Conservation (phyloP, 768 basidiomycete species). For the Lentinula raphanica region DNA sequence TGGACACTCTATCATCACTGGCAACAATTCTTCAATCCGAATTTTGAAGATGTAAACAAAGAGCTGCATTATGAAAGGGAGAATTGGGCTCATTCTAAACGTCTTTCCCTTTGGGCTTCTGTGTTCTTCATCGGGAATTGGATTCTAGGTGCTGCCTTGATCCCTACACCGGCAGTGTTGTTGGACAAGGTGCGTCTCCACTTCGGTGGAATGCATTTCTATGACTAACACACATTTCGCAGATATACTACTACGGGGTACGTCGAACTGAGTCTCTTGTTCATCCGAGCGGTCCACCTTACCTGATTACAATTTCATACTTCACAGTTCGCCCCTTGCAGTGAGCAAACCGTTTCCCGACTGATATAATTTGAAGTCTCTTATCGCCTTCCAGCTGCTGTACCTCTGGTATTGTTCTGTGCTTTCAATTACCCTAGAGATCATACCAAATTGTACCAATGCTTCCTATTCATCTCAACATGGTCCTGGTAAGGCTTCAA, state of each 20-base stretch:
- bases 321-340: constrained; percentile 4
- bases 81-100: constrained; percentile 6
- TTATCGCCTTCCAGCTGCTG: neutral
- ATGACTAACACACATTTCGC: neutral
- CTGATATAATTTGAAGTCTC: neutral
- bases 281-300: neutral
- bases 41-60: neutral
- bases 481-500: neutral
- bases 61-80: neutral
- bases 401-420: neutral
- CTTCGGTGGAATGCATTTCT: neutral
- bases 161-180: constrained; percentile 2
- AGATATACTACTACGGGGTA: constrained; percentile 9
- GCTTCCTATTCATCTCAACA: constrained; percentile 2
- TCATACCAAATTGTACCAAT: constrained; percentile 1
- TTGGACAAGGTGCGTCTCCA: neutral
- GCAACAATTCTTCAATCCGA: constrained; percentile 3
- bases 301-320: neutral
- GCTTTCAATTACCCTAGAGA: constrained; percentile 3
- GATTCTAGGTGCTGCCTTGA: constrained; percentile 6
- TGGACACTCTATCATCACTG: neutral
- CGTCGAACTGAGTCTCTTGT: neutral
- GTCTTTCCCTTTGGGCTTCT: constrained; percentile 5
- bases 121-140: constrained; percentile 5
- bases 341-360: neutral